A percentile compares a stretch with the other conserved stretches of the same genome.
Evolutionary conservation across 2,329 filamentous ascomycete species (phyloP).

Genomic region (Arthrobotrys entomopaga): DNA sequence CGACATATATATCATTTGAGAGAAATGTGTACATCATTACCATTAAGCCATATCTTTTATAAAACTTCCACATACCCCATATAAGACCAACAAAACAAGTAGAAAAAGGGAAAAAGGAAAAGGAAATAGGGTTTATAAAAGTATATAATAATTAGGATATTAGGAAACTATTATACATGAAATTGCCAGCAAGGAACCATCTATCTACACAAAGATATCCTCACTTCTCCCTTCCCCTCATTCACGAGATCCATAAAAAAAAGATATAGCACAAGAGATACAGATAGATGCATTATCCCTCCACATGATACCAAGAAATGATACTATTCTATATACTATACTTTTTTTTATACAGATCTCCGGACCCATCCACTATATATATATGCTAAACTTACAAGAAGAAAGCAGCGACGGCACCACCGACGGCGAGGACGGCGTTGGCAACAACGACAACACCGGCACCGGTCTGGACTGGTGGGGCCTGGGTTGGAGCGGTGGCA

Average conservation of each 20-base stretch:
- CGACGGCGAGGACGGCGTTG: constrained; percentile 47
- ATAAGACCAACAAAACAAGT: no score
- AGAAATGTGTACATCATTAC: constrained; percentile 16
- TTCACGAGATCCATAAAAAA: constrained; percentile 7
- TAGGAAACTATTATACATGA: constrained; percentile 51
- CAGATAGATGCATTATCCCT: constrained; percentile 1
- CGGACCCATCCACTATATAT: not conserved
- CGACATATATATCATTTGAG: not conserved
- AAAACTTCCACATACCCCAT: constrained; percentile 1
- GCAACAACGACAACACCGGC: constrained; percentile 36
- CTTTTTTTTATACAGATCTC: not conserved
- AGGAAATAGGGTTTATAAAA: constrained; percentile 2
- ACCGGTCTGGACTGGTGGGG: constrained; percentile 43
- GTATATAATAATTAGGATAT: constrained; percentile 40
- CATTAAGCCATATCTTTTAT: constrained; percentile 38
- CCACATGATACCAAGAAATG: constrained; percentile 7
- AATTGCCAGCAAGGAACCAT: constrained; percentile 13
- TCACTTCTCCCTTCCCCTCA: not conserved
- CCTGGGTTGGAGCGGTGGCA: constrained; percentile 17
- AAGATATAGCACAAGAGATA: not conserved
- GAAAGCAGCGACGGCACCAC: constrained; percentile 55
- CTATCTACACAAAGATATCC: not conserved
- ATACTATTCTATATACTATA: not conserved
- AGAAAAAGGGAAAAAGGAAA: no score
- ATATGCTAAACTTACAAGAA: constrained; percentile 53